Conservation (phyloP, 768 basidiomycete species). For the Amanita jacksonii region DNA sequence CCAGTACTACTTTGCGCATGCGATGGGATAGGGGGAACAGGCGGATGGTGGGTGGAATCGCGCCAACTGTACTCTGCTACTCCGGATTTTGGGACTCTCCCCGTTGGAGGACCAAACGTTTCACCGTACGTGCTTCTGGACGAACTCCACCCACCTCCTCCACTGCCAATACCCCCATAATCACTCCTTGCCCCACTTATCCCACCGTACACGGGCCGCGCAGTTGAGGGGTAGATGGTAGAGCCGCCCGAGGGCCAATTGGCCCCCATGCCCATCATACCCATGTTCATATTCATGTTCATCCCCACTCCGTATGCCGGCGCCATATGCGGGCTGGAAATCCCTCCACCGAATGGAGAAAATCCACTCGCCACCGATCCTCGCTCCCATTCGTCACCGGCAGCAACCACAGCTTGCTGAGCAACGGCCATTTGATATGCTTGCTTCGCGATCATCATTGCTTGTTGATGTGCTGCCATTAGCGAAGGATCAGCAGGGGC, state of each 20-base stretch:
- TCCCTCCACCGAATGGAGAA: constrained; percentile 33
- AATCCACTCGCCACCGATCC: constrained; percentile 47
- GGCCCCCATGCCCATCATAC: constrained; percentile 26
- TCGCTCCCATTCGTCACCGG: constrained; percentile 90
- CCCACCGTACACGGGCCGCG: constrained; percentile 52
- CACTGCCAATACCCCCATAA: constrained; percentile 45
- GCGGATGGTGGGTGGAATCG: constrained; percentile 34
- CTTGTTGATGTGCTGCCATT: constrained; percentile 76
- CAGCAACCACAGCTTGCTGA: constrained; percentile 81
- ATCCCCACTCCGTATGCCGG: constrained; percentile 23
- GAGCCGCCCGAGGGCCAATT: constrained; percentile 37
- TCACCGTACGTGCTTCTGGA: constrained; percentile 69
- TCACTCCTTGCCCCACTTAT: constrained; percentile 45
- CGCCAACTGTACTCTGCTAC: constrained; percentile 14
- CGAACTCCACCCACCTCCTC: constrained; percentile 38
- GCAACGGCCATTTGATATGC: constrained; percentile 87
- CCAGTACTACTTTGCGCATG: constrained; percentile 12
- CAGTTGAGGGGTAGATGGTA: constrained; percentile 38
- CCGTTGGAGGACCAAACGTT: constrained; percentile 33
- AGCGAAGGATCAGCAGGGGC: constrained; percentile 44
- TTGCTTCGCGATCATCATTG: constrained; percentile 81
- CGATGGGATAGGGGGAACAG: constrained; percentile 27
- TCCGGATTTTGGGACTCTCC: neutral
- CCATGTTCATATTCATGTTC: constrained; percentile 32
- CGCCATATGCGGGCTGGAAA: constrained; percentile 19